Evolutionary conservation across 1,139 yeast species (phyloP), one percentile per base, ranked within the genome.

Genomic region (Hemisphaericaspora lyxosophila): DNA sequence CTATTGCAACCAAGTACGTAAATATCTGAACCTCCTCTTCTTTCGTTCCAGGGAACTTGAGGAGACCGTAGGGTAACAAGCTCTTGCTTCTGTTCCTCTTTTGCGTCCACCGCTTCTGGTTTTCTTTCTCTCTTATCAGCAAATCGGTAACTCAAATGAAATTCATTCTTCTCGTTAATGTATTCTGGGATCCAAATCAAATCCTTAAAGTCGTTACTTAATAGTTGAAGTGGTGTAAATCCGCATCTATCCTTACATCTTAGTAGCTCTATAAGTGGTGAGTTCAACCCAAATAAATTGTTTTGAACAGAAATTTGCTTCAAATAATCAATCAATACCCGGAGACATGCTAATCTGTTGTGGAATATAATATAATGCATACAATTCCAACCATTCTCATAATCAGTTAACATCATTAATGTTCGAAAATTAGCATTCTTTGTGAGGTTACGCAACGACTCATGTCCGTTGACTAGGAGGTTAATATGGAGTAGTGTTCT

Each of bases 351-450:
- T 19, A 85, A 57, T 40, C 81, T 72, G 42, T 85, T 88, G 54
- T 70, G 63, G 49, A 67, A 79, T 30, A 84, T 68, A 29, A 80
- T 81, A 50, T 78, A 76, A 59, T 90, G 97, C 31, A 89, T 65
- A 23, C 89, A 80, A 28, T 87, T 85, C 85, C 95, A 89, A 1
- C 89, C 87, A 53, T 78, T 87, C 57, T 90, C 97, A 40, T 67
- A 67, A 55, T 90, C 97, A 2, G 68, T 61, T 0, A 73, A 56
- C 8, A 55, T 50, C 2, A 80, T 46, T 32, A 81, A 44, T 4
- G 36, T 22, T 37, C 60, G 65, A 33, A 57, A 43, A 5, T 73
- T 68, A 6, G 73, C 67, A 47, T 77, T 71, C 41, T 70, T 70
- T 28, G 84, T 57, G 5, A 85, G 48, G 29, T 64, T 64, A 17